Conservation (phyloP, 2,329 filamentous ascomycete genomes). For the Fusarium sp. region DNA sequence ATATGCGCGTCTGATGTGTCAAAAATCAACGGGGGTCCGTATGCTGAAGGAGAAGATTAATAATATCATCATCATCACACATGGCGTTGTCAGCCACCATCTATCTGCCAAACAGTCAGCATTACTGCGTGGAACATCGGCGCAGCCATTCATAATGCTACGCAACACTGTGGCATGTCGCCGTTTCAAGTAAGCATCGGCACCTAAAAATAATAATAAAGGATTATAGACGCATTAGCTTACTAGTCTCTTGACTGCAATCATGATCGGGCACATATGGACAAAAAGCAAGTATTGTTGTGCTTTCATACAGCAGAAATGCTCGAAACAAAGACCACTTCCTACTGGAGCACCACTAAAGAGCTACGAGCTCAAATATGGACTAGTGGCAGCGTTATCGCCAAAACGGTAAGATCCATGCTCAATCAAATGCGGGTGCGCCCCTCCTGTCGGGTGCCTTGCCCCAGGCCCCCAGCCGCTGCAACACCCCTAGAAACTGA, state of each 20-base stretch:
- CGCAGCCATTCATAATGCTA: conserved; percentile 29
- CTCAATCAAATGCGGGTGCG: conserved; percentile 33
- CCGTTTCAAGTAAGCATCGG: conserved; percentile 11
- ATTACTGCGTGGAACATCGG: conserved; percentile 31
- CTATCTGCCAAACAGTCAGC: conserved; percentile 29
- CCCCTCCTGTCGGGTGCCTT: conserved; percentile 34
- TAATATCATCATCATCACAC: background rate
- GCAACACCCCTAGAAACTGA: conserved; percentile 14
- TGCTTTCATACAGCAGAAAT: conserved; percentile 7
- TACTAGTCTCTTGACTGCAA: conserved; percentile 8
- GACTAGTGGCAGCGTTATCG: conserved; percentile 21
- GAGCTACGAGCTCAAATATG: conserved; percentile 3
- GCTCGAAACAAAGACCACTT: conserved; percentile 26
- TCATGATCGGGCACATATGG: conserved; percentile 2
- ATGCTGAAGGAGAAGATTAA: conserved; percentile 17
- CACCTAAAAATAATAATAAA: conserved; percentile 18
- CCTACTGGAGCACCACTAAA: conserved; percentile 27
- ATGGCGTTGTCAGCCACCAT: conserved; percentile 36
- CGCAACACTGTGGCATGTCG: conserved; percentile 8
- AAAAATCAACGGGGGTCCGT: conserved; percentile 8
- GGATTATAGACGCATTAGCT: background rate
- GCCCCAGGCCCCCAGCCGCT: conserved; percentile 27
- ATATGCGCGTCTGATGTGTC: conserved; percentile 14
- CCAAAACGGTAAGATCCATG: conserved; percentile 24
- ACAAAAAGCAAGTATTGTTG: conserved; percentile 1